Evolutionary conservation across 192 early-diverging fungal species (phyloP).

Genomic region (Entomortierella beljakovae): DNA sequence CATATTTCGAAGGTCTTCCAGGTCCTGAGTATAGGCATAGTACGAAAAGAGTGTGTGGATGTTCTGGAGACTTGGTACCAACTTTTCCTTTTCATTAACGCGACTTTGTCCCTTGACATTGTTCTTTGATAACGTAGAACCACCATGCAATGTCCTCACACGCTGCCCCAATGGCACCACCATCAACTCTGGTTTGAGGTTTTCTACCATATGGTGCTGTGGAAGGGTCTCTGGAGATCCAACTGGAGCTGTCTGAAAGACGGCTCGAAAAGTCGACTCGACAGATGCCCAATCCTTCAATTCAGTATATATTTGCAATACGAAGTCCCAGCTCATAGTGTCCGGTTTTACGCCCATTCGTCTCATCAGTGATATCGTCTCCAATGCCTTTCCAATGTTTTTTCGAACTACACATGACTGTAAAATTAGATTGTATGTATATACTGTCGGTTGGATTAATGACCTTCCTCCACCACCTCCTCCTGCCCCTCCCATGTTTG

Average conservation of each 20-base stretch:
- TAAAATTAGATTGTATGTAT: constrained; percentile 41
- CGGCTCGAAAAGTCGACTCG: constrained; percentile 27
- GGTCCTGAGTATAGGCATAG: constrained; percentile 49
- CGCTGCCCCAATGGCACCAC: constrained; percentile 37
- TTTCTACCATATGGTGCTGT: neutral
- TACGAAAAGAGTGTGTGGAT: constrained; percentile 48
- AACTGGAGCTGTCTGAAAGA: constrained; percentile 17
- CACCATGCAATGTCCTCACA: constrained; percentile 30
- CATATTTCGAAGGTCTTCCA: constrained; percentile 42
- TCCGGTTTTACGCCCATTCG: constrained; percentile 46
- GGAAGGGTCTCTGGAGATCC: neutral
- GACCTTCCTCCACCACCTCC: neutral
- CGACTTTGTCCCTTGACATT: neutral
- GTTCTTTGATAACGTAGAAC: constrained; percentile 1
- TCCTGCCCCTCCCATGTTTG: neutral
- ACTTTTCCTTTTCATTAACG: constrained; percentile 9
- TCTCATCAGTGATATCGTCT: constrained; percentile 30
- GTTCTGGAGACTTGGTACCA: constrained; percentile 28
- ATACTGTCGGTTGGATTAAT: constrained; percentile 22
- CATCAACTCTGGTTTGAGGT: constrained; percentile 2
- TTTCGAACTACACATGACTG: constrained; percentile 41
- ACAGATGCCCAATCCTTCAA: constrained; percentile 45
- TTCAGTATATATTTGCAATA: constrained; percentile 38
- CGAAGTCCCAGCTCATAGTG: constrained; percentile 41
- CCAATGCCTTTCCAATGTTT: constrained; percentile 37